Conservation (phyloP, 2,329 filamentous ascomycete genomes). For the Pseudocercospora pini-densiflorae region DNA sequence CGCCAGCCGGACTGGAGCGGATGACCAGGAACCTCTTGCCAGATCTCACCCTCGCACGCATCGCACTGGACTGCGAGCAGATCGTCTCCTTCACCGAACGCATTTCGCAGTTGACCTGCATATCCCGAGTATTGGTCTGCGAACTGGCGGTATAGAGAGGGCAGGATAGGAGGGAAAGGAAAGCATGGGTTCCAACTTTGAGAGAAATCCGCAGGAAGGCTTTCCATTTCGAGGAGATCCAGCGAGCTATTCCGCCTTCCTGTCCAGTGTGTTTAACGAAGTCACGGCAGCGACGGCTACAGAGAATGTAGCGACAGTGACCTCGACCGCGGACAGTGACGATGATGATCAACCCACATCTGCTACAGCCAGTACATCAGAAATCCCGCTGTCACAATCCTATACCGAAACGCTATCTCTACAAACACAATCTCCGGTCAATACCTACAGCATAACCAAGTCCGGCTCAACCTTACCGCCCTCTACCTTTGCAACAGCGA, state of each 20-base stretch:
- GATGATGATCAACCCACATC: not conserved
- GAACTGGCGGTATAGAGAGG: not conserved
- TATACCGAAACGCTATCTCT: conserved; percentile 3
- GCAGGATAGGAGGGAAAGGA: not conserved
- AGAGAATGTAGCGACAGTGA: not conserved
- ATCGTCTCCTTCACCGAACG: not conserved
- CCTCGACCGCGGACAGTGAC: not conserved
- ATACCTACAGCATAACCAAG: conserved; percentile 5
- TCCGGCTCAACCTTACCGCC: not conserved
- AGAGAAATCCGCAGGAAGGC: conserved; percentile 1
- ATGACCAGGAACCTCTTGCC: not conserved
- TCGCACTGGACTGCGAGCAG: not conserved
- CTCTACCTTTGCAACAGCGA: conserved; percentile 13
- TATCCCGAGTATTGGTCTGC: not conserved
- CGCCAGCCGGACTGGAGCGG: conserved; percentile 5
- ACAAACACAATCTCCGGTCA: not conserved
- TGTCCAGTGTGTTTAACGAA: conserved; percentile 2
- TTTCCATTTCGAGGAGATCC: not conserved
- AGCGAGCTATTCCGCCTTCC: conserved; percentile 1
- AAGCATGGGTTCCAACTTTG: conserved; percentile 7
- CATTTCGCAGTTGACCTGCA: conserved; percentile 2
- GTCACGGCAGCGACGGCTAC: conserved; percentile 2
- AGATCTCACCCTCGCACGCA: not conserved
- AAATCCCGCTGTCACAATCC: not conserved
- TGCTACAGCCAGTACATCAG: not conserved